Percentiles rank a stretch among this genome's conserved stretches.
These are phyloP conservation scores for Zelopaecilomyces penicillatus DNA, from an alignment of 2,329 filamentous ascomycete genomes.

Conservation along the genomic window DNA sequence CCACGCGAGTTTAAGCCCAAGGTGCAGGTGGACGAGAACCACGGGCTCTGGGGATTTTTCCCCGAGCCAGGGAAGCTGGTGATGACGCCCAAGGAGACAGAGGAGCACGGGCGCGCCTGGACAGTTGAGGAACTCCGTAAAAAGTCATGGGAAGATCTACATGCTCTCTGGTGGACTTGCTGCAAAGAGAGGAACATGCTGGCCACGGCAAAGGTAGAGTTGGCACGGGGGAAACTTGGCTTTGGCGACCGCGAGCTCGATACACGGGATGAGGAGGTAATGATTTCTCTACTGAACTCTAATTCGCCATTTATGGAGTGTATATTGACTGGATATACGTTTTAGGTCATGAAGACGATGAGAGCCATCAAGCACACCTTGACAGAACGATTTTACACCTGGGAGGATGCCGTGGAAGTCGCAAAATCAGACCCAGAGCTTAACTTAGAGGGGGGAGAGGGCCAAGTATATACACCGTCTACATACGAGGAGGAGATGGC, in stretches of 20 bases:
- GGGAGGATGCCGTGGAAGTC: conserved; percentile 64
- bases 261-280: conserved; percentile 57
- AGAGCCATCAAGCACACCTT: conserved; percentile 74
- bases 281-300: conserved; percentile 17
- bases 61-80: conserved; percentile 60
- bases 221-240: conserved; percentile 56
- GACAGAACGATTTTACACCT: conserved; percentile 82
- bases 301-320: background rate
- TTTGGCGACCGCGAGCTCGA: conserved; percentile 65
- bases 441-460: conserved; percentile 41
- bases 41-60: conserved; percentile 94
- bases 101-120: conserved; percentile 74
- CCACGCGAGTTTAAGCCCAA: conserved; percentile 54
- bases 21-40: conserved; percentile 57
- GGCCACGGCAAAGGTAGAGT: conserved; percentile 65
- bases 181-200: conserved; percentile 84
- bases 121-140: conserved; percentile 72
- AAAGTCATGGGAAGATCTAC: conserved; percentile 91
- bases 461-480: conserved; percentile 41
- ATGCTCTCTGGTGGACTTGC: conserved; percentile 90
- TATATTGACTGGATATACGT: background rate
- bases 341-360: conserved; percentile 69
- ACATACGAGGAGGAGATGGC: conserved; percentile 25
- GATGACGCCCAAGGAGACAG: conserved; percentile 61
- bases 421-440: conserved; percentile 61